Base-by-base conservation (phyloP, 2,329 filamentous ascomycete genomes). In the Malbranchea cinnamomea region DNA sequence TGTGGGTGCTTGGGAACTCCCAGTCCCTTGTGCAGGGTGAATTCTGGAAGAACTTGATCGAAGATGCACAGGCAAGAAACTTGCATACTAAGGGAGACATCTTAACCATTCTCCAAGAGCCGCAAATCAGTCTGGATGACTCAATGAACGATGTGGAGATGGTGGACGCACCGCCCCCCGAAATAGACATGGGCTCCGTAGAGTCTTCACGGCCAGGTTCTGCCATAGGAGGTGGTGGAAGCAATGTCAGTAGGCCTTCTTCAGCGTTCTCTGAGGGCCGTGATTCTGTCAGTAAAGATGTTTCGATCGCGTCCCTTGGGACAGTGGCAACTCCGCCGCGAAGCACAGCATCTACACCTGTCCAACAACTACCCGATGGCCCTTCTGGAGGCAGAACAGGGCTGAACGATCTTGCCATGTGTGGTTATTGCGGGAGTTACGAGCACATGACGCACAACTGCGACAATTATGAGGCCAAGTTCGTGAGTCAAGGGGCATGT, bases 1-100 rank as follows among this genome's bases (percentile, higher is more conserved):
- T 98, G 6, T 98, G 87, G 81, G 87, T 98, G 34, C 67, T 98
- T 15, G 89, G 89, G 41, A 91, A 95, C 54, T 89, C 89, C 0
- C 68, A 78, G 34, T 83, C 85, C 19, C 66, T 98, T 30, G 64
- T 78, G 14, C 79, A 91, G 48, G 89, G 89, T 36, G 73, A 89
- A 47, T 94, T 83, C 55, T 98, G 91, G 89, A 74, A 69, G 38
- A 77, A 76, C 39, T 66, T 98, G 24, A 82, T 98, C 31, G 68
- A 78, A 19, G 80, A 98, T 55, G 79, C 89, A 4, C 74, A 74
- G 44, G 53, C 58, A 12, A 71, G 89, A 46, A 68, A 79, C 37
- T 62, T 76, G 6, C 93, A 89, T 51, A 93, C 81, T 0, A 66
- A 71, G 23, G 85, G 71, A 8, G 62, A 79, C 45, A 48, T 78